Evolutionary conservation across 495 filamentous ascomycete genomes (phyloP), one percentile per base, ranked within the genome.

Genomic region (Penicillium crystallinum): DNA sequence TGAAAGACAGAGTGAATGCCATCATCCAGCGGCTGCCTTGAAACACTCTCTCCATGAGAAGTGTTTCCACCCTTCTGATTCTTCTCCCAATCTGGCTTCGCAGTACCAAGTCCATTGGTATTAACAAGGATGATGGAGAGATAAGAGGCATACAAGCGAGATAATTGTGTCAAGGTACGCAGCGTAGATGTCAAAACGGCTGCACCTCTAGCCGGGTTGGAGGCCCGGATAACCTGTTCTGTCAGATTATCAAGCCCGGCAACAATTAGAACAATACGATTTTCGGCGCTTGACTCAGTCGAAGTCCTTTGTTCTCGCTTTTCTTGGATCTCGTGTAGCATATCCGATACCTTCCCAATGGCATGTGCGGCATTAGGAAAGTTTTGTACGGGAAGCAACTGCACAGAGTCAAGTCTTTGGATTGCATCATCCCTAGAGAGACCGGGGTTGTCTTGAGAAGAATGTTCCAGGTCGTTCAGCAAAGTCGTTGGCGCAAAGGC

Each of bases 401-500:
- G 65, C 23, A 77, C 73, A 6, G 60, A 54, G 49, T 74, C 70
- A 2, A 77, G 64, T 15, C 40, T 54, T 27, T 54, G 41, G 35
- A 77, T 64, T 50, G 73, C 72, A 21, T 71, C 59, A 12, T 58
- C 55, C 22, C 54, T 63, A 5, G 67, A 63, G 1, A 72, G 58
- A n/a, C 51, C 22, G 4, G 48, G 56, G 4, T 58, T 49, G 8
- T 53, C 17, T 10, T 49, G 34, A 19, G 46, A 44, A 22, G 49
- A 17, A 19, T 40, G 50, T 40, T 68, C 58, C 15, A 75, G 53
- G 3, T 58, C 63, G 6, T 59, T 50, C 34, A 89, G 77, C 44
- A 95, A 69, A 11, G 75, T 81, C 63, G 90, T 87, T 11, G 91
- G 75, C 25, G 86, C 81, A 35, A 95, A 89, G 3, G 86, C 89